These are phyloP conservation scores for Magnusiomyces fungicola DNA, from an alignment of 1,139 yeast species.

Conservation along the genomic window DNA sequence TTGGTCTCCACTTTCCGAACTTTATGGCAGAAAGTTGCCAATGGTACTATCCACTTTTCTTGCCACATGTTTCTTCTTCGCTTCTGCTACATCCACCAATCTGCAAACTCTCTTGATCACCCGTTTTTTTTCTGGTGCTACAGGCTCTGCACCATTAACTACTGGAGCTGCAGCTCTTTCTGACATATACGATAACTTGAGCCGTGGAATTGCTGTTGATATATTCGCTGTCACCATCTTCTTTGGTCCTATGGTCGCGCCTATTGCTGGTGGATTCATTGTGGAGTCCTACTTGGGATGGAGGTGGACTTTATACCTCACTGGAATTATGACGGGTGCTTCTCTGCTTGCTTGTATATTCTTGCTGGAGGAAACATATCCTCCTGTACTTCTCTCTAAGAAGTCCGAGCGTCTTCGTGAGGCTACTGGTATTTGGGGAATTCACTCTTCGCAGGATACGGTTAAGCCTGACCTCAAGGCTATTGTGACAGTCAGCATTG, in stretches of 20 bases:
- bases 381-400: conserved; percentile 34
- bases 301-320: conserved; percentile 54
- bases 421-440: conserved; percentile 61
- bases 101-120: conserved; percentile 64
- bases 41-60: conserved; percentile 49
- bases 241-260: conserved; percentile 70
- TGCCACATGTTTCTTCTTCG: conserved; percentile 55
- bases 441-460: conserved; percentile 77
- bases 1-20: conserved; percentile 76
- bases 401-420: conserved; percentile 45
- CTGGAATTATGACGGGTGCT: conserved; percentile 42
- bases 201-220: conserved; percentile 68
- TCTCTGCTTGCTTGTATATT: conserved; percentile 33
- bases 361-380: conserved; percentile 43
- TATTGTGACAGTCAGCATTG: conserved; percentile 57
- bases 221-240: conserved; percentile 60
- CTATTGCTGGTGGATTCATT: conserved; percentile 41
- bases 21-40: conserved; percentile 61
- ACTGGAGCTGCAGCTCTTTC: conserved; percentile 81
- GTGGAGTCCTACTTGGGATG: conserved; percentile 39
- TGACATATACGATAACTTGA: conserved; percentile 54
- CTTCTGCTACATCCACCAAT: conserved; percentile 65
- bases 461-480: conserved; percentile 43
- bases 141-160: conserved; percentile 76
- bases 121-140: conserved; percentile 67